These are phyloP conservation scores for Galeopsis tetrahit DNA, from an alignment of 257 asterid species.

Conservation along the genomic window DNA sequence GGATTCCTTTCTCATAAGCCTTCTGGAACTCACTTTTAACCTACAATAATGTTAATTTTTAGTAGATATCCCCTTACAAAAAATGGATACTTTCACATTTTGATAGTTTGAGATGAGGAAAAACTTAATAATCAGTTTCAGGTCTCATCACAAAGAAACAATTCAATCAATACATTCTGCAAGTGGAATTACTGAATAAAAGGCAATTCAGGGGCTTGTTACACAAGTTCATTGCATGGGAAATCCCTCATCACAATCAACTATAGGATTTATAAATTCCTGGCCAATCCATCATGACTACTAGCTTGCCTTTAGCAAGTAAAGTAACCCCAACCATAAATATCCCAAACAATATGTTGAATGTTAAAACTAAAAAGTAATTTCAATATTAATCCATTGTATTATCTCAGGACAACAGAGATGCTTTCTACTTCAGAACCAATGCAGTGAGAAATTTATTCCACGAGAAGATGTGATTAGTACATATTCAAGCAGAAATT, in stretches of 20 bases:
- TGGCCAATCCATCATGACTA: too few relatives aligned
- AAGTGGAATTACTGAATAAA: not conserved
- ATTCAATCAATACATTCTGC: constrained; percentile 9
- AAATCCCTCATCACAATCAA: not conserved
- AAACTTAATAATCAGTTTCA: constrained; percentile 10
- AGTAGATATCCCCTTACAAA: constrained; percentile 27
- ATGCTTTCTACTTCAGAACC: constrained; percentile 9
- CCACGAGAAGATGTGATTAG: not conserved
- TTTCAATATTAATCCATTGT: too few relatives aligned
- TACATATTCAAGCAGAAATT: not conserved
- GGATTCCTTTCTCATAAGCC: constrained; percentile 98
- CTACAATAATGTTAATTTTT: constrained; percentile 48
- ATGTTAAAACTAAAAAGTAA: too few relatives aligned
- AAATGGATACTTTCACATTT: not conserved
- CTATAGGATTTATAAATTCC: too few relatives aligned
- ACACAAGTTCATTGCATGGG: constrained; percentile 7
- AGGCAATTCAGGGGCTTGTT: not conserved
- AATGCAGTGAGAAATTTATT: not conserved
- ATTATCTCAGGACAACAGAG: constrained; percentile 1
- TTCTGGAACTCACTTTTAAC: constrained; percentile 97
- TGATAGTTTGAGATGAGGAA: not conserved
- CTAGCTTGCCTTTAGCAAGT: too few relatives aligned
- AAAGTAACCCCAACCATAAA: too few relatives aligned
- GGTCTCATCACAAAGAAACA: not conserved
- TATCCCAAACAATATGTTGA: too few relatives aligned